These are phyloP conservation scores for Pleomassaria siparia DNA, from an alignment of 2,329 filamentous ascomycete species.

Conservation along the genomic window DNA sequence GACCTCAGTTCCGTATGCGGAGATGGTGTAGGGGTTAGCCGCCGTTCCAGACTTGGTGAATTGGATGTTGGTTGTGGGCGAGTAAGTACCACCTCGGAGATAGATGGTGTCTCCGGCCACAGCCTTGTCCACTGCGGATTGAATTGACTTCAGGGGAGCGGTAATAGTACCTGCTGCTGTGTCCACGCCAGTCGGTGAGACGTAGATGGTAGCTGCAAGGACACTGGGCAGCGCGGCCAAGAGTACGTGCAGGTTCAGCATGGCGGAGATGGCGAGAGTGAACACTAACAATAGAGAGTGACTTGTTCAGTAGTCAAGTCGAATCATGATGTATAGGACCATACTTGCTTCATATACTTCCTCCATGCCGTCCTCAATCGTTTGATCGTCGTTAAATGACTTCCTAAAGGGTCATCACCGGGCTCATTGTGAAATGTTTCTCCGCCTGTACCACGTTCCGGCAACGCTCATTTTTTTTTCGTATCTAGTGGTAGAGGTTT, in stretches of 20 bases:
- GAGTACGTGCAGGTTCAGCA: conserved; percentile 2
- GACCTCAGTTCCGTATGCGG: conserved; percentile 47
- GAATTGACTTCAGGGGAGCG: conserved; percentile 50
- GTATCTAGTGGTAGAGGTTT: background rate
- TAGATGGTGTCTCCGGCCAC: conserved; percentile 51
- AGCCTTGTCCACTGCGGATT: conserved; percentile 50
- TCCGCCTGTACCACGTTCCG: background rate
- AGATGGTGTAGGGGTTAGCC: conserved; percentile 46
- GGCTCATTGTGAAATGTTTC: background rate
- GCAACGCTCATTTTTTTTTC: background rate
- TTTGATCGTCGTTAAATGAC: background rate
- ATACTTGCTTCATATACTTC: background rate
- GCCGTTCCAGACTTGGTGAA: conserved; percentile 45
- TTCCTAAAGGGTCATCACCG: background rate
- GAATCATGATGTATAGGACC: background rate
- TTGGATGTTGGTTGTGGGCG: conserved; percentile 51
- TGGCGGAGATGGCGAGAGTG: background rate
- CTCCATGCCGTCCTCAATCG: background rate
- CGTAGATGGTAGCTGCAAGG: conserved; percentile 45
- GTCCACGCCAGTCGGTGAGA: conserved; percentile 46
- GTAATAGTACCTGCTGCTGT: conserved; percentile 45
- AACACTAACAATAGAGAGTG: background rate
- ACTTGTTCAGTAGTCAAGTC: background rate
- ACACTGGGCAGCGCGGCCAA: conserved; percentile 12
- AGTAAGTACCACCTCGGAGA: conserved; percentile 50